Conservation (phyloP, 352 stramenopile species). For the Globisporangium barbulae region DNA sequence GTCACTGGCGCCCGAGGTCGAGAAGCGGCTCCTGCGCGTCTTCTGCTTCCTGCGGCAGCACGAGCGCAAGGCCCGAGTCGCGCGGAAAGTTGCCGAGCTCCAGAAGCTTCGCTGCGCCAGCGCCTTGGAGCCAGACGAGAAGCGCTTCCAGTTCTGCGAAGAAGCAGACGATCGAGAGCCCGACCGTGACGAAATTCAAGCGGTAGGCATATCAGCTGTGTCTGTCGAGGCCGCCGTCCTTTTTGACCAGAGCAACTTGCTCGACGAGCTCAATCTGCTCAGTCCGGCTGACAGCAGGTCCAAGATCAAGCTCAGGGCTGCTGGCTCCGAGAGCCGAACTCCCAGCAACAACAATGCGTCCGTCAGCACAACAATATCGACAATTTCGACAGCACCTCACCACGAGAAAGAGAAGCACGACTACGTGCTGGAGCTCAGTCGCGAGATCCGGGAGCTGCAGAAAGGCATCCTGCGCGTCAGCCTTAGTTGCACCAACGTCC, state of each 20-base stretch:
- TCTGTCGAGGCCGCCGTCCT: background rate
- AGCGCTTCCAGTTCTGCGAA: background rate
- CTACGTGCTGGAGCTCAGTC: slow-evolving; percentile 20
- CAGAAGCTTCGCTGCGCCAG: slow-evolving; percentile 20
- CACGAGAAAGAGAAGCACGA: slow-evolving; percentile 8
- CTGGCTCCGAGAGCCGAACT: background rate
- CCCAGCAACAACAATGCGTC: background rate
- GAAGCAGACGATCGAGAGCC: slow-evolving; percentile 1
- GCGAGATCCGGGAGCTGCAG: slow-evolving; percentile 48
- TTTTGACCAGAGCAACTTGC: slow-evolving; percentile 20
- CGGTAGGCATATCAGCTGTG: slow-evolving; percentile 5
- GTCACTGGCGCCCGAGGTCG: slow-evolving; percentile 37
- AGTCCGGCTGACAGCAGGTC: slow-evolving; percentile 20
- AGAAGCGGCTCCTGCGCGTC: slow-evolving; percentile 41
- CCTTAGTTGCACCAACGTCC: slow-evolving; percentile 17
- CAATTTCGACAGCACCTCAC: slow-evolving; percentile 1
- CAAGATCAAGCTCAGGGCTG: background rate
- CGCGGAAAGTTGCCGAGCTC: slow-evolving; percentile 31
- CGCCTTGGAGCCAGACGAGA: slow-evolving; percentile 1
- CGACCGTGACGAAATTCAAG: slow-evolving; percentile 10
- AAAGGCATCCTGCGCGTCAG: slow-evolving; percentile 26
- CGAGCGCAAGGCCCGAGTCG: slow-evolving; percentile 44
- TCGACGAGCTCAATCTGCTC: slow-evolving; percentile 34
- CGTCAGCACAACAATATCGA: background rate
- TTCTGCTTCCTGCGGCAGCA: slow-evolving; percentile 60